A percentile compares a stretch with the other conserved stretches of the same genome.
Conservation (phyloP, 179 eudicot genomes). For the Corrigiola litoralis region DNA sequence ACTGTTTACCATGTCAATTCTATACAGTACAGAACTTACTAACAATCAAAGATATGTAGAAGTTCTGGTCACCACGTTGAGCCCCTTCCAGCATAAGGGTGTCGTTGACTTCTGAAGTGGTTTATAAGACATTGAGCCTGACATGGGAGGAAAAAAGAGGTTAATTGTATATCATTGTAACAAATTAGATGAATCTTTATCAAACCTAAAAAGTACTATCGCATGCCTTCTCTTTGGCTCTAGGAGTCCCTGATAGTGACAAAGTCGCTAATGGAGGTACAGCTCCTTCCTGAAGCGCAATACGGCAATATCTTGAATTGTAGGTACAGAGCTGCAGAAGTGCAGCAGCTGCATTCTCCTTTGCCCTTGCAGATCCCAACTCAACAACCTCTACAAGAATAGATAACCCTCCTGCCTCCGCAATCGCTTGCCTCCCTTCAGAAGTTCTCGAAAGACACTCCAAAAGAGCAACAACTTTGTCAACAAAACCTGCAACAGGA, state of each 20-base stretch:
- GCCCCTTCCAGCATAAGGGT: constrained; percentile 34
- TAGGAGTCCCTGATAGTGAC: constrained; percentile 54
- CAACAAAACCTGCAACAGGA: constrained; percentile 63
- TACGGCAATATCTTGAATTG: constrained; percentile 43
- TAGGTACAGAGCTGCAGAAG: constrained; percentile 52
- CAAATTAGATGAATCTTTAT: background rate
- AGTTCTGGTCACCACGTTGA: constrained; percentile 11
- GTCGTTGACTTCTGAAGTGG: constrained; percentile 38
- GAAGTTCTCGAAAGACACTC: constrained; percentile 49
- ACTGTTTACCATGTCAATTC: constrained; percentile 21
- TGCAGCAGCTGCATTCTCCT: constrained; percentile 71
- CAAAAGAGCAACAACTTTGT: constrained; percentile 66
- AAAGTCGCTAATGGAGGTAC: constrained; percentile 58
- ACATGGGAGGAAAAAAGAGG: background rate
- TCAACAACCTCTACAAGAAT: constrained; percentile 61
- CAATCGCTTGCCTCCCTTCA: constrained; percentile 55
- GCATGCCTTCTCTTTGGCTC: constrained; percentile 62
- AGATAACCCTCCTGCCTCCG: constrained; percentile 51
- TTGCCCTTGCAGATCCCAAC: constrained; percentile 58
- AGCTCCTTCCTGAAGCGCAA: constrained; percentile 55
- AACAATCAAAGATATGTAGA: constrained; percentile 18
- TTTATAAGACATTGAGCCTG: constrained; percentile 42
- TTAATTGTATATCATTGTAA: background rate
- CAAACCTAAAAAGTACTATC: background rate
- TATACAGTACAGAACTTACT: constrained; percentile 32